Conservation (phyloP, 805 yeast genomes). For the Sugiyamaella chiloensis region DNA sequence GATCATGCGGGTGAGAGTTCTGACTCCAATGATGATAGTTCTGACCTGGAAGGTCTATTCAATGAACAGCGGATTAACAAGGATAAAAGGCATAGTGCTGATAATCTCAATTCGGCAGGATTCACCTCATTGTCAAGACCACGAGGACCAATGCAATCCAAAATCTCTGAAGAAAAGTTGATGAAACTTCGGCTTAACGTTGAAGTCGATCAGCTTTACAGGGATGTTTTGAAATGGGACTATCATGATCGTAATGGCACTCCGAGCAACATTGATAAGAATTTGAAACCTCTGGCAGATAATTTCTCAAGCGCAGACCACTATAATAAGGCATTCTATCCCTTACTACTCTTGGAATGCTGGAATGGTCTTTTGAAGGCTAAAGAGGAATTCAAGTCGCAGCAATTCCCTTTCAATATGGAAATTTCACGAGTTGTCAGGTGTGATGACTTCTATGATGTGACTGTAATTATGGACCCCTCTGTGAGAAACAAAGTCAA, state of each 20-base stretch:
- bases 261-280: constrained; percentile 43
- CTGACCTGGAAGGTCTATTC: constrained; percentile 39
- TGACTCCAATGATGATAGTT: constrained; percentile 33
- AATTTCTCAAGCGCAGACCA: constrained; percentile 57
- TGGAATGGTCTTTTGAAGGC: constrained; percentile 88
- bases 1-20: constrained; percentile 25
- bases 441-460: constrained; percentile 84
- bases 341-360: constrained; percentile 80
- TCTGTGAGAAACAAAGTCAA: constrained; percentile 48
- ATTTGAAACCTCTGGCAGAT: constrained; percentile 50
- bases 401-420: constrained; percentile 58
- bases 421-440: constrained; percentile 76
- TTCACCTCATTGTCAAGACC: constrained; percentile 3
- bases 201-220: constrained; percentile 71
- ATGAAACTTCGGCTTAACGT: constrained; percentile 80
- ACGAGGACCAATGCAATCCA: neutral
- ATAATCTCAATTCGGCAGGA: constrained; percentile 16
- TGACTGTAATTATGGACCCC: constrained; percentile 67
- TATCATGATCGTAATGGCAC: constrained; percentile 53
- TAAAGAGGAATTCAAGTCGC: constrained; percentile 50
- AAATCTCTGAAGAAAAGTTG: constrained; percentile 38
- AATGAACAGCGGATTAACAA: constrained; percentile 33
- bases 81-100: constrained; percentile 23
- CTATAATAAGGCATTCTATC: constrained; percentile 69
- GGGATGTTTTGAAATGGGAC: constrained; percentile 71